Conservation (phyloP, 805 yeast species). For the Candida caryicola region DNA sequence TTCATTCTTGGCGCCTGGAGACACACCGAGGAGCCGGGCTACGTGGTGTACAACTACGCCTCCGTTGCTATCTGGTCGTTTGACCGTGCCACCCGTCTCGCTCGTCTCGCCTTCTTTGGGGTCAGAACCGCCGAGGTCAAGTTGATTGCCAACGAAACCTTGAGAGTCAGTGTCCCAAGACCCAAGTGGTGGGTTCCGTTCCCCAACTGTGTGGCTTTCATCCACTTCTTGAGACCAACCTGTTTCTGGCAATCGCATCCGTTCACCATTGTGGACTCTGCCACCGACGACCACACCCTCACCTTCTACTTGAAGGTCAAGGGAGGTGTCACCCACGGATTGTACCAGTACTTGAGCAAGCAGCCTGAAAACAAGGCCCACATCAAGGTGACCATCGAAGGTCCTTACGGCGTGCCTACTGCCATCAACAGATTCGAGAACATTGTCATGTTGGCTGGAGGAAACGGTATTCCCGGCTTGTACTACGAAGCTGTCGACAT, state of each 20-base stretch:
- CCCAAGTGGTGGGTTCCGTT: conserved; percentile 48
- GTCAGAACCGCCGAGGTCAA: conserved; percentile 35
- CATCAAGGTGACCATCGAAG: conserved; percentile 35
- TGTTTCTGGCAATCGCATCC: conserved; percentile 75
- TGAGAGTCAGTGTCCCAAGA: conserved; percentile 46
- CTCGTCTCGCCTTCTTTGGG: conserved; percentile 35
- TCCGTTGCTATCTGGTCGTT: conserved; percentile 37
- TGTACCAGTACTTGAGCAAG: conserved; percentile 29
- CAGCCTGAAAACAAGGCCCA: conserved; percentile 31
- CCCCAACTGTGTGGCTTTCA: conserved; percentile 57
- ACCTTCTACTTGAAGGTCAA: conserved; percentile 30
- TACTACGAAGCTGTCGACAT: conserved; percentile 31
- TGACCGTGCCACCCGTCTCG: conserved; percentile 35
- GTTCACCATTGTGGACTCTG: conserved; percentile 53
- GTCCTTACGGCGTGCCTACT: conserved; percentile 36
- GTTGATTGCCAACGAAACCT: conserved; percentile 43
- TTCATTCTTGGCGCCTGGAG: conserved; percentile 56
- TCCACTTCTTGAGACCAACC: conserved; percentile 52
- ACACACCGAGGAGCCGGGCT: conserved; percentile 41
- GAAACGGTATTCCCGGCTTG: conserved; percentile 43
- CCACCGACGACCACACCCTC: conserved; percentile 25
- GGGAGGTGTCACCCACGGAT: conserved; percentile 39
- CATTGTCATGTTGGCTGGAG: conserved; percentile 32
- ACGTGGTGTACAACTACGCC: conserved; percentile 23
- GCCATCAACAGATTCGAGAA: conserved; percentile 32